Conservation (phyloP, 768 basidiomycete species). For the Zangia roseola region DNA sequence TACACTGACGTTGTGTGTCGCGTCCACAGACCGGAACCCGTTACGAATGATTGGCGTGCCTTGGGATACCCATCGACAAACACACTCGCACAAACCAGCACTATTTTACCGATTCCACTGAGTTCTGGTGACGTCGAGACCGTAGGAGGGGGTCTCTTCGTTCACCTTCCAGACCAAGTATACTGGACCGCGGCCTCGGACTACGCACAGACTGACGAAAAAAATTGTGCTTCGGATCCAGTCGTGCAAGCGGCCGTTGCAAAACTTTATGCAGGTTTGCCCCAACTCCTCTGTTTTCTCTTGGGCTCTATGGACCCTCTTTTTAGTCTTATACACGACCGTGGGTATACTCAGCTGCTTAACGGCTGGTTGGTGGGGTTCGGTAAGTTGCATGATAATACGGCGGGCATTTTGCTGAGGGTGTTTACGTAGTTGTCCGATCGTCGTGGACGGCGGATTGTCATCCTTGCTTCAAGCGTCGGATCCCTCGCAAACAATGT, state of each 20-base stretch:
- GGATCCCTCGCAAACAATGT: slow-evolving; percentile 64
- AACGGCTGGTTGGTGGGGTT: slow-evolving; percentile 86
- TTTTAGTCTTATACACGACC: slow-evolving; percentile 55
- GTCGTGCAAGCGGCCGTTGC: slow-evolving; percentile 72
- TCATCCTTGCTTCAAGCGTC: slow-evolving; percentile 60
- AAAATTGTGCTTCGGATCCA: slow-evolving; percentile 63
- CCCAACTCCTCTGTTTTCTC: neutral
- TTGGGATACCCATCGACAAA: neutral
- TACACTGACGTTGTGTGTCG: slow-evolving; percentile 73
- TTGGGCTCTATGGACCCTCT: slow-evolving; percentile 1
- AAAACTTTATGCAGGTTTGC: slow-evolving; percentile 58
- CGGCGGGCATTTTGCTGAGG: neutral
- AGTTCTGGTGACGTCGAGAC: neutral
- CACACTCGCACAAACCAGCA: neutral
- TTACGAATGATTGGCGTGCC: neutral
- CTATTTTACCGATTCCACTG: neutral
- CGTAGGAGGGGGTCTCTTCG: neutral
- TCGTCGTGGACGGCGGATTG: slow-evolving; percentile 63
- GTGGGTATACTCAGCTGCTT: slow-evolving; percentile 75
- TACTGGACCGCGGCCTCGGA: neutral
- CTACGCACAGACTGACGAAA: slow-evolving; percentile 8
- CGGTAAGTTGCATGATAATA: slow-evolving; percentile 45
- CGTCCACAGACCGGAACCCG: slow-evolving; percentile 59
- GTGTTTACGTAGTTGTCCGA: slow-evolving; percentile 60
- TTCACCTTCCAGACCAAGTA: slow-evolving; percentile 4